Base-by-base conservation (phyloP, 2,329 filamentous ascomycete species). In the Fusarium piperis region DNA sequence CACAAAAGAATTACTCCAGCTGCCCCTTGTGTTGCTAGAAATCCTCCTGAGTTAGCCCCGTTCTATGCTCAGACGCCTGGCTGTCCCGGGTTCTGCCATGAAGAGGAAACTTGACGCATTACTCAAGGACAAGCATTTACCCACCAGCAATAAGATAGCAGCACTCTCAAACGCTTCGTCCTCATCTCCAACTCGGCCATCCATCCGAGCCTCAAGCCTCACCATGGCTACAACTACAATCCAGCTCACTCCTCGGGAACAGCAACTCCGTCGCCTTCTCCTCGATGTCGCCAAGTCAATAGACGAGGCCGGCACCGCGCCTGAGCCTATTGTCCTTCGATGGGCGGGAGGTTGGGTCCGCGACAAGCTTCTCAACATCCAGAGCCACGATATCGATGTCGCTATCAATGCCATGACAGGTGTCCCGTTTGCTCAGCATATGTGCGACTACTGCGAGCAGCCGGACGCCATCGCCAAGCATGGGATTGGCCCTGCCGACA, bases 301-400 rank as follows among this genome's bases (percentile, higher is more conserved):
- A 36, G 88, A 93, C 74, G 76, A 80, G 32, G 78, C 83, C 2
- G 81, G 83, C 52, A 77, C 85, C 57, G 77, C 88, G 11, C 78
- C 82, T 15, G 85, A 90, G 71, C 86, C 90, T 20, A 79, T 91
- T 15, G 84, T 91, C 18, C 84, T 96, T 51, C 91, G 93, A 56
- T 95, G 93, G 88, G 94, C 94, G 1, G 94, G 94, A 65, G 94
- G 94, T 28, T 97, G 94, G 94, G 93, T 96, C 12, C 91, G 94
- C 41, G 94, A 97, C 83, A 95, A 94, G 82, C 87, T 96, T 3
- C 87, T 96, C 5, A 89, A 90, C 20, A 86, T 90, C 13, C 86
- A 86, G 65, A 94, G 92, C 77, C 87, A 95, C 78, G 94, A 97
- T 78, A 95, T 97, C 70, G 94, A 97, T 79, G 91, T 94, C 9